phyloP scores from a whole-genome alignment of 2,329 filamentous ascomycete genomes.

The Alternaria sp. region DNA sequence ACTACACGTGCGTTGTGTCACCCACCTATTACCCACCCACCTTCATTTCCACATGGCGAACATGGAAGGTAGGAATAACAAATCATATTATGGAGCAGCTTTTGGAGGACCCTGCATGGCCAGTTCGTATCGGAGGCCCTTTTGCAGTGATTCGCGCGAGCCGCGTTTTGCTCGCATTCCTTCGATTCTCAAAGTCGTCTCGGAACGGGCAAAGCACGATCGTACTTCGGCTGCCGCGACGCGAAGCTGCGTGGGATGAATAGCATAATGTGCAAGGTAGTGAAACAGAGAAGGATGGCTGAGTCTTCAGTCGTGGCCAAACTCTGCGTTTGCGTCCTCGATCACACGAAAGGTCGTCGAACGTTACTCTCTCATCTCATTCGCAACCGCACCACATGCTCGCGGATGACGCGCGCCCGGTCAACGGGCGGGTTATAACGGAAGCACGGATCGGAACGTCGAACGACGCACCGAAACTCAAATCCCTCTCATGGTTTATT shows the following conservation, averaged over 20 bases:
- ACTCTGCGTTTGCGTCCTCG: not conserved
- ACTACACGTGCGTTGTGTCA: not conserved
- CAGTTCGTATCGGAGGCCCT: not conserved
- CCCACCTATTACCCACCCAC: not conserved
- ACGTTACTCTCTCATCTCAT: not conserved
- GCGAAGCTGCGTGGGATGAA: not conserved
- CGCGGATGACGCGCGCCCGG: slow-evolving; percentile 4
- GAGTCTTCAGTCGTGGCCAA: not conserved
- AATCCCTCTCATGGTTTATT: not conserved
- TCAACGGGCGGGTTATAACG: slow-evolving; percentile 3
- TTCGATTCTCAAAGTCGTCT: not conserved
- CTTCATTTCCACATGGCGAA: slow-evolving; percentile 10
- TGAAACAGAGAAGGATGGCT: not conserved
- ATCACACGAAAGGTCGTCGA: not conserved
- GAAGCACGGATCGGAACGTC: slow-evolving; percentile 14
- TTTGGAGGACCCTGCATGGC: slow-evolving; percentile 6
- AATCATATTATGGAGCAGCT: not conserved
- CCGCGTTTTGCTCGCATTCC: not conserved
- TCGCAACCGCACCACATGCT: not conserved
- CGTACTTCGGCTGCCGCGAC: not conserved
- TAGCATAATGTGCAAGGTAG: not conserved
- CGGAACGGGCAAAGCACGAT: not conserved
- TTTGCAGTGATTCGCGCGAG: slow-evolving; percentile 3
- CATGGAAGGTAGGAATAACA: not conserved
- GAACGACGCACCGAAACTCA: slow-evolving; percentile 7